phyloP scores from a whole-genome alignment of 495 filamentous ascomycete species.

The Neurospora sp. region DNA sequence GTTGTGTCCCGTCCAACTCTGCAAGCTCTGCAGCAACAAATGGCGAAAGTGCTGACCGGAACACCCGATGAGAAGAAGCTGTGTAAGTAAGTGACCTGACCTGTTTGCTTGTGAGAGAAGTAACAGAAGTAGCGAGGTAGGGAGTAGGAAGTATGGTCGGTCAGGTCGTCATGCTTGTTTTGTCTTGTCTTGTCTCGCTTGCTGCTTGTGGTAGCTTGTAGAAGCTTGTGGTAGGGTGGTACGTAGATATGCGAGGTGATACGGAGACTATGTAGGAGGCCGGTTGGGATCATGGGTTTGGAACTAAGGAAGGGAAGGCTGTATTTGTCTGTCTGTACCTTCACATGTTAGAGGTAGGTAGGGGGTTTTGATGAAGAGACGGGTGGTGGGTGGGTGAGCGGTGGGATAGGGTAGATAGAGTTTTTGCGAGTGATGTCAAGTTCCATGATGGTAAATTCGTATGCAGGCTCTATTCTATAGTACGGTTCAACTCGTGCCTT shows the following conservation, averaged over 20 bases:
- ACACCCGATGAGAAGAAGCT: neutral
- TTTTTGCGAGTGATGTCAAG: neutral
- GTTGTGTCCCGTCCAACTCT: neutral
- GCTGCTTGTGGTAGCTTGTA: neutral
- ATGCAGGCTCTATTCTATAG: neutral
- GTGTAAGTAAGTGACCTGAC: too few relatives aligned
- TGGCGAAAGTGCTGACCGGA: neutral
- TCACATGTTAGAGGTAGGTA: neutral
- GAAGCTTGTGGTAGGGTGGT: neutral
- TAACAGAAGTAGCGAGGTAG: too few relatives aligned
- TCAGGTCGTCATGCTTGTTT: neutral
- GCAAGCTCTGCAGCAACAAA: neutral
- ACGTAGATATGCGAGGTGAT: neutral
- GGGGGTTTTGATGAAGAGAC: too few relatives aligned
- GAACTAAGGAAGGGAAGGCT: neutral
- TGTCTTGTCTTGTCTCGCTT: neutral
- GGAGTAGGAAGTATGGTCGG: neutral
- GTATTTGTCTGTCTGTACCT: neutral
- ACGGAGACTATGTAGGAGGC: neutral
- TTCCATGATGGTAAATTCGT: neutral
- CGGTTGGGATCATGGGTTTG: neutral
- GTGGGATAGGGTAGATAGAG: neutral
- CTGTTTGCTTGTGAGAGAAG: neutral
- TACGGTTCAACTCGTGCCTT: neutral
- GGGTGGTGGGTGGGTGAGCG: neutral